A percentile compares a stretch with the other conserved stretches of the same genome.
phyloP scores from a whole-genome alignment of 495 filamentous ascomycete species.

The Hypoxylon perforatum region DNA sequence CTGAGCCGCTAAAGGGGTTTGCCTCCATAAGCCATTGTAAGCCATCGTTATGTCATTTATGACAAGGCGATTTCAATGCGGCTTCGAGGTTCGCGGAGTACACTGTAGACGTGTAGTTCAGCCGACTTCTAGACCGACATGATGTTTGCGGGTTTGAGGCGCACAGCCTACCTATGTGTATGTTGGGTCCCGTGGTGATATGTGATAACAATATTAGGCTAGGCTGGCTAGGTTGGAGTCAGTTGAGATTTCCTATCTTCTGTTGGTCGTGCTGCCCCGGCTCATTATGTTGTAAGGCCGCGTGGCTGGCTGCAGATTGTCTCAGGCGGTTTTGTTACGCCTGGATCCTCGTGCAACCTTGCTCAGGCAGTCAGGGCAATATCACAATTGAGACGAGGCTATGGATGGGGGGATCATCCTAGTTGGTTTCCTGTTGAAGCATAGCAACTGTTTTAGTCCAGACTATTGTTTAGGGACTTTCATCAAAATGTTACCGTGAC shows the following conservation, averaged over 20 bases:
- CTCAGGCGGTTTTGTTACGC: too few species aligned
- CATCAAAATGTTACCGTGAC: conserved; percentile 7
- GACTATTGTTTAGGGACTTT: conserved; percentile 26
- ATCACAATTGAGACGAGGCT: conserved; percentile 22
- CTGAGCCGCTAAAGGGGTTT: not conserved
- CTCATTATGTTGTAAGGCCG: conserved; percentile 20
- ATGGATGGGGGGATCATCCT: conserved; percentile 22
- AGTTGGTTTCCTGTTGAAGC: conserved; percentile 19
- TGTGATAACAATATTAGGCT: conserved; percentile 1
- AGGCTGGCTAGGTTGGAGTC: too few species aligned
- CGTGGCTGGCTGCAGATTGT: conserved; percentile 33
- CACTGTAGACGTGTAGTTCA: not conserved
- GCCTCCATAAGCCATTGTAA: not conserved
- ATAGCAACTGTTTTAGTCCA: conserved; percentile 5
- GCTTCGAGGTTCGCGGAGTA: not conserved
- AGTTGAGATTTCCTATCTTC: conserved; percentile 2
- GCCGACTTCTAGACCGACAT: conserved; percentile 4
- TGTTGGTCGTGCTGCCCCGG: conserved; percentile 18
- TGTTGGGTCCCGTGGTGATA: conserved; percentile 9
- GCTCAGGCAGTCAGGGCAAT: conserved; percentile 16
- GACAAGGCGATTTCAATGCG: conserved; percentile 16
- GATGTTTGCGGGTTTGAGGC: conserved; percentile 5
- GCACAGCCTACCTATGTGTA: conserved; percentile 16
- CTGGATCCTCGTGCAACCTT: conserved; percentile 21
- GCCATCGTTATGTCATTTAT: conserved; percentile 36